Evolutionary conservation across 257 asterid genomes (phyloP).

Genomic region (Solanum piurae): DNA sequence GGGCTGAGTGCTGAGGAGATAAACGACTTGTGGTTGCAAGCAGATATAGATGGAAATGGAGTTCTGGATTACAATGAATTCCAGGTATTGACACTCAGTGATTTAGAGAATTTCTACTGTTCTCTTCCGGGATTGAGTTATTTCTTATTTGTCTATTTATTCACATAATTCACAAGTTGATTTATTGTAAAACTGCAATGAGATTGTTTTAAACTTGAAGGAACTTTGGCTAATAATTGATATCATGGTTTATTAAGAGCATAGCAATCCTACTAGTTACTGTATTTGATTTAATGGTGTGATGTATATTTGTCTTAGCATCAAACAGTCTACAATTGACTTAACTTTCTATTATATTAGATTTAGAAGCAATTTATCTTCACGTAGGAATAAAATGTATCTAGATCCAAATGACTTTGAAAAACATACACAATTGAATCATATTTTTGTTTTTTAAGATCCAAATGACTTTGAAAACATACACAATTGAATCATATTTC

Average conservation of each 20-base stretch:
- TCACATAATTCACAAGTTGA: neutral
- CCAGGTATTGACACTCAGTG: constrained; percentile 37
- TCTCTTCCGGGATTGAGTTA: neutral
- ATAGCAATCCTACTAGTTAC: neutral
- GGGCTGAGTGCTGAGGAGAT: constrained; percentile 81
- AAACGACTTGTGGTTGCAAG: constrained; percentile 76
- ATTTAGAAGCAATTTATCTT: neutral
- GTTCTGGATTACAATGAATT: constrained; percentile 72
- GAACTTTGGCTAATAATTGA: neutral
- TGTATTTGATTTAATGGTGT: neutral
- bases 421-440: neutral
- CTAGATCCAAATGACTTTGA: neutral
- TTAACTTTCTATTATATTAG: neutral
- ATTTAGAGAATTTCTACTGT: neutral
- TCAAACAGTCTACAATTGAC: neutral
- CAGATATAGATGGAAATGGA: constrained; percentile 78
- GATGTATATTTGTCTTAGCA: neutral
- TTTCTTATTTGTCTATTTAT: neutral
- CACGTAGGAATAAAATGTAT: neutral
- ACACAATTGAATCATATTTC: neutral
- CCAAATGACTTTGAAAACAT: neutral
- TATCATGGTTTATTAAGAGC: neutral
- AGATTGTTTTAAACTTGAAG: neutral
- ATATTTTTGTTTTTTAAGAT: neutral
- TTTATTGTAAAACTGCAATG: neutral